These are phyloP conservation scores for Binderoboletus segoi DNA, from an alignment of 1,284 basidiomycete species.

Conservation along the genomic window DNA sequence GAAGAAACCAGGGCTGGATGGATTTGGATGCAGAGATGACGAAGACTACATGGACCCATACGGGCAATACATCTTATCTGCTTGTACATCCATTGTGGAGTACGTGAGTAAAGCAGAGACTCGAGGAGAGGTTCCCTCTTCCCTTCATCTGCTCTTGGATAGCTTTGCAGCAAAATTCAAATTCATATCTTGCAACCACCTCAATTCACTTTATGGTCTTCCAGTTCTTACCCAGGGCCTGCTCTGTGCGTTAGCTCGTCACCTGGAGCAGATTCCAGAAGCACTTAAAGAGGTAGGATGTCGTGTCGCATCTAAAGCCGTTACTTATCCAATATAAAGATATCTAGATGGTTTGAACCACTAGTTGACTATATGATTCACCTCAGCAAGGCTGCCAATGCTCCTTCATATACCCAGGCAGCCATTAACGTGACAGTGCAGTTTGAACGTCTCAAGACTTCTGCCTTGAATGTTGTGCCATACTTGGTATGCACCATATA, in stretches of 20 bases:
- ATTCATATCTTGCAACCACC: not conserved
- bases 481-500: too few species aligned
- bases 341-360: slow-evolving; percentile 1
- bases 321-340: not conserved
- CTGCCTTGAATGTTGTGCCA: too few species aligned
- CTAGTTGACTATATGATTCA: slow-evolving; percentile 1
- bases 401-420: slow-evolving; percentile 1
- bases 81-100: not conserved
- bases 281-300: not conserved
- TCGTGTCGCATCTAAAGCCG: too few species aligned
- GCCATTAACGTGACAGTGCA: slow-evolving; percentile 1
- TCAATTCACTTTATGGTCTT: not conserved
- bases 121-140: not conserved
- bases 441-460: too few species aligned
- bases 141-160: not conserved
- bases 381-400: not conserved
- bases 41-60: too few species aligned
- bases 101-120: too few species aligned
- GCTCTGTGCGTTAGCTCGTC: not conserved
- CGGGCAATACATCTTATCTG: not conserved
- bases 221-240: slow-evolving; percentile 3
- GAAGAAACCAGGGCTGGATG: not conserved
- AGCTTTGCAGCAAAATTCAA: slow-evolving; percentile 4
- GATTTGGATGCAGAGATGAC: too few species aligned
- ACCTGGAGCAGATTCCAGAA: not conserved